Base-by-base conservation (phyloP, 371 early-diverging fungal genomes). In the Zychaea mexicana region DNA sequence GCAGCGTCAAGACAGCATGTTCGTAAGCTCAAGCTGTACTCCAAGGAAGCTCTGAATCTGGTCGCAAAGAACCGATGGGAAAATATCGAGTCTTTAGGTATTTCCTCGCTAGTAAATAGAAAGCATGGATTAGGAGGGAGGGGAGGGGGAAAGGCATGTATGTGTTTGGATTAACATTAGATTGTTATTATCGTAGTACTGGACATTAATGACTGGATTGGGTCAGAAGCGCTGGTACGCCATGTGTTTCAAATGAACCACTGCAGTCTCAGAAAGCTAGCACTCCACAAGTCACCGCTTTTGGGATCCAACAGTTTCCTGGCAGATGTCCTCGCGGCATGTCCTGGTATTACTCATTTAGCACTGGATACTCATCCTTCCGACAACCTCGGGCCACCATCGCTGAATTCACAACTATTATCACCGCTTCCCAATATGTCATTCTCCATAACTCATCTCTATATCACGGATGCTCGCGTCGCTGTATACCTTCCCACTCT, bases 251-350 rank as follows among this genome's bases (percentile, higher is more conserved):
- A 49, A 49, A 22, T 49, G 24, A 49, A 49, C 24, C 49, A 49
- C 24, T 13, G 22, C 22, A 49, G 26, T 13, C 49, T 49, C 22
- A 10, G 49, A 24, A 49, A 49, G n/a, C 22, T 49, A 3, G 49
- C 49, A 22, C 49, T 49, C 49, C 49, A 49, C 49, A 49, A 49
- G 49, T 49, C 49, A 13, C 49, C 49, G n/a, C n/a, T 49, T 17
- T 22, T 49, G 21, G 49, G 22, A 22, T 49, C 49, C 0, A 10
- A 49, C n/a, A 49, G 49, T 24, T 49, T 49, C n/a, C 49, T 49
- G 10, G 49, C 49, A 6, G 22, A 19, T 9, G 49, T 22, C 3
- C 22, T 49, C 9, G 3, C 49, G 24, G 49, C 22, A 49, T 49
- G 49, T 13, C 49, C 49, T 19, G 24, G 49, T 49, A 49, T 49